A percentile compares a stretch with the other conserved stretches of the same genome.
phyloP scores from a whole-genome alignment of 1,284 basidiomycete genomes.

The Irpex lacteus region DNA sequence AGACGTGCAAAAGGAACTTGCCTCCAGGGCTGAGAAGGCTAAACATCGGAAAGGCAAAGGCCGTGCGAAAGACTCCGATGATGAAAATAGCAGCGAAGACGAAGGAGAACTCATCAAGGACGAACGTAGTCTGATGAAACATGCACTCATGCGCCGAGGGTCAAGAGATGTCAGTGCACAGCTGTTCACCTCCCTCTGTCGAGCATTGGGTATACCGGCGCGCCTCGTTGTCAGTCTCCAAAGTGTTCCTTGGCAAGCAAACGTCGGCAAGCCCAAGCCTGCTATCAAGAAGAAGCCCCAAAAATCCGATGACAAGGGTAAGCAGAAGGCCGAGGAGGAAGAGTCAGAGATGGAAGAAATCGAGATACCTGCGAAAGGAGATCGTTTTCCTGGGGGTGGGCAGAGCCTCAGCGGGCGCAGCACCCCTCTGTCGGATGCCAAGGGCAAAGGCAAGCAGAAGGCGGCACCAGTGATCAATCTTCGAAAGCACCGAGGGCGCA shows the following conservation, averaged over 20 bases:
- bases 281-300: constrained; percentile 40
- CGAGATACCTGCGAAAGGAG: constrained; percentile 18
- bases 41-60: constrained; percentile 30
- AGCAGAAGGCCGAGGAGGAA: constrained; percentile 33
- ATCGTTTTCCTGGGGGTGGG: constrained; percentile 35
- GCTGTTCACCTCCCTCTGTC: constrained; percentile 88
- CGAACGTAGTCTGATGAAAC: constrained; percentile 87
- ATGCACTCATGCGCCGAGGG: constrained; percentile 77
- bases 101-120: constrained; percentile 72
- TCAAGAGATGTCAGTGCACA: constrained; percentile 88
- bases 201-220: constrained; percentile 85
- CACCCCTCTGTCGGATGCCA: constrained; percentile 36
- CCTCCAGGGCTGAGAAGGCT: constrained; percentile 30
- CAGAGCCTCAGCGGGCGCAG: constrained; percentile 35
- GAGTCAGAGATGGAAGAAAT: constrained; percentile 40
- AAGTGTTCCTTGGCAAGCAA: constrained; percentile 82
- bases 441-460: constrained; percentile 54
- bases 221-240: constrained; percentile 90
- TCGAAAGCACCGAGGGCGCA: constrained; percentile 50
- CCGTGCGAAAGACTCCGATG: constrained; percentile 18
- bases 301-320: constrained; percentile 32
- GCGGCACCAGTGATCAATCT: constrained; percentile 51
- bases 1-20: constrained; percentile 52
- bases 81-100: constrained; percentile 48
- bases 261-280: constrained; percentile 51